Conservation (phyloP, 371 early-diverging fungal species). For the Paraphysoderma sedebokerense region DNA sequence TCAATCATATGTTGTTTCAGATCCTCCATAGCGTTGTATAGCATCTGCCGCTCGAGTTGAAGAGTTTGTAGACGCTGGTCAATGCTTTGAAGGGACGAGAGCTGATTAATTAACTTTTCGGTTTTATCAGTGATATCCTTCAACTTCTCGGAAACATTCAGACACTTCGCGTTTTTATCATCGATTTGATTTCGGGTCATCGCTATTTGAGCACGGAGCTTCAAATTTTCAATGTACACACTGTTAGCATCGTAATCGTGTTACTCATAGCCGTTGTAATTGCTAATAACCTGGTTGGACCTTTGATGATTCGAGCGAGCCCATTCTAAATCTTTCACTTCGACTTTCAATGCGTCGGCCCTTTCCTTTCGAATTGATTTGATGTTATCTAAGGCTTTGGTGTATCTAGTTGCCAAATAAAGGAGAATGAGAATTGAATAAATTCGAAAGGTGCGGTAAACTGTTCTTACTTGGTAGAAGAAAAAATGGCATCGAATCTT, state of each 20-base stretch:
- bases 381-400: slow-evolving; percentile 78
- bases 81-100: too few species aligned
- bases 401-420: slow-evolving; percentile 39
- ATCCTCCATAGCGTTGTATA: too few species aligned
- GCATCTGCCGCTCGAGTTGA: too few species aligned
- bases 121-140: too few species aligned
- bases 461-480: slow-evolving; percentile 53
- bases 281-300: too few species aligned
- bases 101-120: too few species aligned
- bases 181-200: slow-evolving; percentile 6
- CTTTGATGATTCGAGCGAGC: too few species aligned
- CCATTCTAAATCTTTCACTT: slow-evolving; percentile 43
- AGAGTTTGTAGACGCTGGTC: too few species aligned
- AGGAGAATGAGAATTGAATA: neutral
- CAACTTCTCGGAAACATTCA: neutral
- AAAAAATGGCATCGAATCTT: slow-evolving; percentile 98
- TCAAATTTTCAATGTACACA: neutral
- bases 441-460: slow-evolving; percentile 7
- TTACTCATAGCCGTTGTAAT: too few species aligned
- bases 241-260: neutral
- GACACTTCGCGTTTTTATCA: neutral
- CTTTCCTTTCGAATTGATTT: slow-evolving; percentile 61
- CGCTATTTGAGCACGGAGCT: slow-evolving; percentile 5
- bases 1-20: too few species aligned
- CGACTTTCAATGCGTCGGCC: slow-evolving; percentile 39